Evolutionary conservation across 345 rosid species (phyloP).

Genomic region (Schrenkiella parvula): DNA sequence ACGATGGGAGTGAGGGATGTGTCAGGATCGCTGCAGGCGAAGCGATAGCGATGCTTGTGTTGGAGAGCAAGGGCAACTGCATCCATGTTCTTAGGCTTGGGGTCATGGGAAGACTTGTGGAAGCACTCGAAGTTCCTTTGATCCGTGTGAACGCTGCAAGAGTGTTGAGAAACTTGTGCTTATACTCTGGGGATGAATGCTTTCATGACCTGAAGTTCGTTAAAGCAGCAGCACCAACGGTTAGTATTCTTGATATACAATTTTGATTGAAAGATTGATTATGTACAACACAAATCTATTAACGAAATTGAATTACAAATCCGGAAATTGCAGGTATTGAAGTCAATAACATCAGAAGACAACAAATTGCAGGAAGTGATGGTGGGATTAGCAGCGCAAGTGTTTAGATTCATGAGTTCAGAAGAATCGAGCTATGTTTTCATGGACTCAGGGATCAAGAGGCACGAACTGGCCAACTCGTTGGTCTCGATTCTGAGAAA

Average conservation of each 20-base stretch:
- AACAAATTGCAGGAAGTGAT: slow-evolving; percentile 86
- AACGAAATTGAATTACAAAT: slow-evolving; percentile 5
- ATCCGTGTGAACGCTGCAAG: slow-evolving; percentile 71
- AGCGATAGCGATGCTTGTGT: slow-evolving; percentile 80
- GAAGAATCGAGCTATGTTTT: slow-evolving; percentile 54
- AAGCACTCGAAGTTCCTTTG: slow-evolving; percentile 49
- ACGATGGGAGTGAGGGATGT: slow-evolving; percentile 34
- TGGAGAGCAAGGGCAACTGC: slow-evolving; percentile 73
- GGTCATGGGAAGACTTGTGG: slow-evolving; percentile 45
- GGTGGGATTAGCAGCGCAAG: slow-evolving; percentile 71
- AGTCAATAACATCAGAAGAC: slow-evolving; percentile 56
- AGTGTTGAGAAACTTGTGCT: slow-evolving; percentile 67
- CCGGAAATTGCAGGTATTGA: slow-evolving; percentile 51
- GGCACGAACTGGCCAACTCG: slow-evolving; percentile 46
- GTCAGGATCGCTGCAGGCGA: slow-evolving; percentile 80
- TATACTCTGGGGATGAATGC: slow-evolving; percentile 45
- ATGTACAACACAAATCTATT: neutral
- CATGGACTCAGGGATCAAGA: slow-evolving; percentile 44
- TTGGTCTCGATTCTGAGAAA: slow-evolving; percentile 58
- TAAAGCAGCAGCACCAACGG: slow-evolving; percentile 61
- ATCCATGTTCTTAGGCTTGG: slow-evolving; percentile 56
- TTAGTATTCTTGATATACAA: slow-evolving; percentile 30
- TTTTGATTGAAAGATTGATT: neutral
- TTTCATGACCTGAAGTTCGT: slow-evolving; percentile 50
- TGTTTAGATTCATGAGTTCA: slow-evolving; percentile 60